Base-by-base conservation (phyloP, 306 rosid species). In the Ceratonia siliqua region DNA sequence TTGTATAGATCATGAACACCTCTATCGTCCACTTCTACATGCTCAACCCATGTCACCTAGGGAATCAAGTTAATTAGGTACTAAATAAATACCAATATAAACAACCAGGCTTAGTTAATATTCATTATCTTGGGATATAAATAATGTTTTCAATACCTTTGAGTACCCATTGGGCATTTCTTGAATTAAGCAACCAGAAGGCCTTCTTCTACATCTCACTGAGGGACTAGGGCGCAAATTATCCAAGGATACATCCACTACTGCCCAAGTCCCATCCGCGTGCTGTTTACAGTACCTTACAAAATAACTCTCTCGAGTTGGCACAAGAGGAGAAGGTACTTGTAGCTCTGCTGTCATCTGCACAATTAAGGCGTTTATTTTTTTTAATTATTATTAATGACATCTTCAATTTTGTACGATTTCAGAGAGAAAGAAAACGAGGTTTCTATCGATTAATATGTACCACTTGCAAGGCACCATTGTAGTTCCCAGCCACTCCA, bases 381-480 rank as follows among this genome's bases (percentile, higher is more conserved):
- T n/a, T n/a, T n/a, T n/a, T n/a, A n/a, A n/a, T n/a, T n/a, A n/a
- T n/a, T n/a, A n/a, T n/a, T n/a, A n/a, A n/a, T n/a, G n/a, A n/a
- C n/a, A n/a, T n/a, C n/a, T n/a, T n/a, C n/a, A n/a, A n/a, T n/a
- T n/a, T n/a, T n/a, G n/a, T n/a, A 45, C 36, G 12, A 42, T 57
- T 72, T 42, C 25, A 17, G 2, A 3, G 21, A 20, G 21, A 11
- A 24, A 9, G 2, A 75, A 54, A n/a, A 22, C 2, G 7, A 24
- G 15, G 27, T 12, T 45, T 45, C 2, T 41, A n/a, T 15, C 4
- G 28, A 6, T 66, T 42, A 53, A 9, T 62, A 28, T 57, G 36
- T 85, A 94, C 99, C 97, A 95, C 99, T 95, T 95, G 99, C 55
- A 95, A 75, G 24, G 99, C 99, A 59, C 99, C 99, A 72, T 95